Conservation (phyloP, 2,329 filamentous ascomycete genomes). For the Penicillium sp. region DNA sequence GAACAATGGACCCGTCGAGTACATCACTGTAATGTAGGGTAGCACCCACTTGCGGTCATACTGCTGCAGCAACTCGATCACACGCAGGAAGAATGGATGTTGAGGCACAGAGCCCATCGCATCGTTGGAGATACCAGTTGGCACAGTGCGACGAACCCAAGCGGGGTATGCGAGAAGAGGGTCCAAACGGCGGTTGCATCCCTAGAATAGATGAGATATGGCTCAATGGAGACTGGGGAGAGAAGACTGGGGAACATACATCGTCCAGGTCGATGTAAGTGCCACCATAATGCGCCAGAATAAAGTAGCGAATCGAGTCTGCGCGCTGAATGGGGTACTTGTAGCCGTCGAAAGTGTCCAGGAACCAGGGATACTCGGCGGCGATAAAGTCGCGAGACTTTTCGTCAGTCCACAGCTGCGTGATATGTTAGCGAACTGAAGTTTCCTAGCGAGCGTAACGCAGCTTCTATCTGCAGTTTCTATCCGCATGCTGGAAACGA, state of each 20-base stretch:
- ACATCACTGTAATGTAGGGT: slow-evolving; percentile 80
- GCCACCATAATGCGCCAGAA: slow-evolving; percentile 75
- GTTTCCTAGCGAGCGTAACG: not conserved
- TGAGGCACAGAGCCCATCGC: slow-evolving; percentile 73
- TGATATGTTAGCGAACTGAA: slow-evolving; percentile 24
- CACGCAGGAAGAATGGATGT: slow-evolving; percentile 73
- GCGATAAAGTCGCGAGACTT: slow-evolving; percentile 72
- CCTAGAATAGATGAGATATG: slow-evolving; percentile 47
- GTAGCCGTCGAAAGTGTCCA: slow-evolving; percentile 74
- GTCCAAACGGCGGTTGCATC: slow-evolving; percentile 69
- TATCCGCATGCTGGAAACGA: not conserved
- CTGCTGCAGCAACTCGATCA: slow-evolving; percentile 67
- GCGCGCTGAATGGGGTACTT: slow-evolving; percentile 75
- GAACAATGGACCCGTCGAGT: slow-evolving; percentile 75
- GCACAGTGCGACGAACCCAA: slow-evolving; percentile 71
- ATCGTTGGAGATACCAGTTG: slow-evolving; percentile 80
- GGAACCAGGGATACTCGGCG: slow-evolving; percentile 75
- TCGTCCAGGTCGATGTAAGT: slow-evolving; percentile 82
- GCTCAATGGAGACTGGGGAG: not conserved
- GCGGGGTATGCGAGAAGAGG: slow-evolving; percentile 70
- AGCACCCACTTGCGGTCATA: slow-evolving; percentile 71
- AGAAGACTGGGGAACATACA: slow-evolving; percentile 44
- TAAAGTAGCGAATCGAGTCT: slow-evolving; percentile 78
- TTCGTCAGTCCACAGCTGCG: slow-evolving; percentile 74
- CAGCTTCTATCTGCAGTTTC: not conserved